Base-by-base conservation (phyloP, 1,284 basidiomycete genomes). In the Apiotrichum laibachii region DNA sequence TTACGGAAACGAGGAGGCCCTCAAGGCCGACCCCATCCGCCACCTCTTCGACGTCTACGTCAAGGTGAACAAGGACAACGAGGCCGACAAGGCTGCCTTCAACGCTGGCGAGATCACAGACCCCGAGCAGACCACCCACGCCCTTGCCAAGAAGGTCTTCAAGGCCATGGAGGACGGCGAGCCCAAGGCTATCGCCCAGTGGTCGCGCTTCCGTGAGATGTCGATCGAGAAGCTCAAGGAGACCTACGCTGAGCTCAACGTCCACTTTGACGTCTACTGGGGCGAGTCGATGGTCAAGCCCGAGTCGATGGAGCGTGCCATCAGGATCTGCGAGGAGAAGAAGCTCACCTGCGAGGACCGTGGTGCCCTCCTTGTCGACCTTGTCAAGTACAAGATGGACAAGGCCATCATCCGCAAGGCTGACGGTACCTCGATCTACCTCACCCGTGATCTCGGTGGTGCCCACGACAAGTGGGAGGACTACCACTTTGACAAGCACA, bases 401-500 rank as follows among this genome's bases (percentile, higher is more conserved):
- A 91, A 89, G 74, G 88, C 92, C 10, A 89, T 99, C 60, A 83
- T 99, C 58, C 82, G 89, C 70, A 97, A 98, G 82, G 87, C 87
- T 71, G 95, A 99, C 71, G 95, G 95, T 26, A 97, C 95, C 8
- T 91, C 91, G 0, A 94, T 98, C 67, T 99, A 99, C 80, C 86
- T 99, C 63, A 97, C 94, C n/a, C 90, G 95, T 63, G 95, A 99
- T 79, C 92, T 99, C 63, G 95, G 88, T 48, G 95, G 88, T 48
- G 93, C 94, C 0, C 88, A 89, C 67, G 90, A 98, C 81, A 89
- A 95, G 66, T 92, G 88, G 81, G 87, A 91, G 67, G 87, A 89
- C 75, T 92, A 92, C 83, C 85, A 89, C 60, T 96, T 97, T 69
- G 93, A 99, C 85, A 97, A 97, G 82, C 95, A 97, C 90, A 89